Percentiles rank a stretch among this genome's conserved stretches.
phyloP scores from a whole-genome alignment of 1,284 basidiomycete species.

The Microbotryomycetes sp. region DNA sequence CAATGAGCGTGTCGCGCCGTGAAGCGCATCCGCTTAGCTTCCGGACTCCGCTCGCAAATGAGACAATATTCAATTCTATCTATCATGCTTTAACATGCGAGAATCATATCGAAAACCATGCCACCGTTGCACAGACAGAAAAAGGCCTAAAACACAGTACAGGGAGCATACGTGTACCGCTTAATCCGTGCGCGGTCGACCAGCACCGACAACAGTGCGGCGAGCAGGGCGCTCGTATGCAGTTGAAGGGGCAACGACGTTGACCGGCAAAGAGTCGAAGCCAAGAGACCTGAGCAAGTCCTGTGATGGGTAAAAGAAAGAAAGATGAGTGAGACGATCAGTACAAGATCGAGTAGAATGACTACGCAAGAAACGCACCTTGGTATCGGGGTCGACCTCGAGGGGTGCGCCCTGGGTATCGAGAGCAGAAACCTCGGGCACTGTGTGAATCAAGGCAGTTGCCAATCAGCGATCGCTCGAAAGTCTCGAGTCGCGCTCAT shows the following conservation, averaged over 20 bases:
- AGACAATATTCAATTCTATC: not conserved
- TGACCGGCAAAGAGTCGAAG: slow-evolving; percentile 78
- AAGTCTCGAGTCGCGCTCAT: not conserved
- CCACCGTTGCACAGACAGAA: not conserved
- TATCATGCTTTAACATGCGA: not conserved
- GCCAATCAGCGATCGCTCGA: not conserved
- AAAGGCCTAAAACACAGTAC: slow-evolving; percentile 3
- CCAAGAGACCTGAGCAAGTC: slow-evolving; percentile 80
- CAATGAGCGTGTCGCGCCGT: too few species aligned
- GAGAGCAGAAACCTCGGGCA: slow-evolving; percentile 90
- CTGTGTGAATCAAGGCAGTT: slow-evolving; percentile 37
- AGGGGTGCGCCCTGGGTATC: slow-evolving; percentile 65
- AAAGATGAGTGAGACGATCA: too few species aligned
- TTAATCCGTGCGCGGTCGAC: slow-evolving; percentile 26
- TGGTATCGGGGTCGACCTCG: slow-evolving; percentile 84
- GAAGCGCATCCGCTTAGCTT: too few species aligned
- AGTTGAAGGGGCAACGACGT: slow-evolving; percentile 58
- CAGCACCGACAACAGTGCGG: slow-evolving; percentile 20
- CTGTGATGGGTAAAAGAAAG: slow-evolving; percentile 42
- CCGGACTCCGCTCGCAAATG: too few species aligned
- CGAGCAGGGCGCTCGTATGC: slow-evolving; percentile 25
- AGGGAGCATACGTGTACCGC: too few species aligned
- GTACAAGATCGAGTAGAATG: not conserved
- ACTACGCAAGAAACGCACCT: slow-evolving; percentile 50
- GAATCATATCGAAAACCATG: not conserved